Base-by-base conservation (phyloP, 1,284 basidiomycete genomes). In the Vanrija humicola region DNA sequence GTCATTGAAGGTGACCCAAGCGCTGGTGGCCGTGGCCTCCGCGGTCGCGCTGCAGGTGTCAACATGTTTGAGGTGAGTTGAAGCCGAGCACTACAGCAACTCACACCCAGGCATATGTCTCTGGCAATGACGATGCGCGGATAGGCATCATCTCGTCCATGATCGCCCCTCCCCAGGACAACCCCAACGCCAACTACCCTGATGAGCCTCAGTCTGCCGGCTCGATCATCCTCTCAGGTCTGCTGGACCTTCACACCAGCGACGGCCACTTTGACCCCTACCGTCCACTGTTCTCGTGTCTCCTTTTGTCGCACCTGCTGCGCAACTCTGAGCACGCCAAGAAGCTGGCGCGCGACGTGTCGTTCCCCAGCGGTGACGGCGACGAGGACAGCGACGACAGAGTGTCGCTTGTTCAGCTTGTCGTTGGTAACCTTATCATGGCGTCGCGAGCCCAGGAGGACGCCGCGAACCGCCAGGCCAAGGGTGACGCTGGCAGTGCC, bases 401-500 rank as follows among this genome's bases (percentile, higher is more conserved):
- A 48, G 80, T 81, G 12, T 76, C 76, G 3, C 70, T 84, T 7
- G 75, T 84, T 5, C 80, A 82, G 58, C 73, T 81, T 15, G 66
- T 84, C 1, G 79, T 83, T 6, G 86, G 68, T 78, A 89, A 83
- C 66, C 64, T 84, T 7, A 78, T 83, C 82, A 64, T 89, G 86
- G 80, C 82, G 0, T 69, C 79, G 46, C 72, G 82, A 34, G 80
- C 82, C 62, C 80, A 81, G 54, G 75, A 77, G 6, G 78, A 80
- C 42, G 73, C 73, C 44, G 70, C 70, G 23, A 79, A 75, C 52
- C 59, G 70, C 9, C 68, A 68, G 15, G 70, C 71, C 12, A 73
- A 68, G 58, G 55, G 56, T 0, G 54, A 54, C 49, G 61, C 29
- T 80, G 34, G 34, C 14, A 34, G 34, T 34, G 82, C 62, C 56